Conservation (phyloP, 2,329 filamentous ascomycete genomes). For the Monosporascus sp. region DNA sequence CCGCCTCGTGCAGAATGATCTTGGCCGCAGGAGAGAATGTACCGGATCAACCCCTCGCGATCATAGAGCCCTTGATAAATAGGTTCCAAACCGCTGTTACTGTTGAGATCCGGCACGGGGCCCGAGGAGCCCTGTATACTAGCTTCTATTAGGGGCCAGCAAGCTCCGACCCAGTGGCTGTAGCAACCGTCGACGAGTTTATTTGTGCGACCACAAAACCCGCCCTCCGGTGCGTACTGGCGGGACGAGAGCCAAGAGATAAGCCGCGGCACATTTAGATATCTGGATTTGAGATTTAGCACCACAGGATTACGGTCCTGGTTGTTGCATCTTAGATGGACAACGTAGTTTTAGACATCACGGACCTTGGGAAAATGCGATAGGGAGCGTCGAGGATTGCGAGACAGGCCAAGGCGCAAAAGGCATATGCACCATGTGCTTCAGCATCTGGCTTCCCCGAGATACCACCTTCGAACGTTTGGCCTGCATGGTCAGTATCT, state of each 20-base stretch:
- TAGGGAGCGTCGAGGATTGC: constrained; percentile 78
- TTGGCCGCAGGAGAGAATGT: constrained; percentile 87
- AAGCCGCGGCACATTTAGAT: constrained; percentile 71
- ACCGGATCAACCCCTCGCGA: constrained; percentile 78
- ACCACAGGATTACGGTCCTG: constrained; percentile 17
- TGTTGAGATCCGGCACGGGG: constrained; percentile 13
- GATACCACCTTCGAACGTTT: constrained; percentile 93
- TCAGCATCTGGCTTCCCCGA: constrained; percentile 80
- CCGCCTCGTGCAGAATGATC: constrained; percentile 67
- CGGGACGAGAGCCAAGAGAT: constrained; percentile 84
- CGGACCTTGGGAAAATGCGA: constrained; percentile 66
- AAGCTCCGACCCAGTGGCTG: constrained; percentile 94
- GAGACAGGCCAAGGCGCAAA: constrained; percentile 86
- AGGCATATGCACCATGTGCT: constrained; percentile 94
- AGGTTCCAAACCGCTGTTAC: constrained; percentile 13
- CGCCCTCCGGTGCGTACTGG: constrained; percentile 87
- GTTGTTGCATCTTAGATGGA: constrained; percentile 33
- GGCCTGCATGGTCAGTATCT: constrained; percentile 48
- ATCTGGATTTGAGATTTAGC: constrained; percentile 40
- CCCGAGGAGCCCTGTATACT: constrained; percentile 53
- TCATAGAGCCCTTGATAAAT: constrained; percentile 51
- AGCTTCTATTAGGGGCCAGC: constrained; percentile 87
- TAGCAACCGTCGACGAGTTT: constrained; percentile 98
- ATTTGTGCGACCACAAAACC: constrained; percentile 90
- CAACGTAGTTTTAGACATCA: constrained; percentile 16